Evolutionary conservation across 768 basidiomycete genomes (phyloP).

Genomic region (Russula foetens): DNA sequence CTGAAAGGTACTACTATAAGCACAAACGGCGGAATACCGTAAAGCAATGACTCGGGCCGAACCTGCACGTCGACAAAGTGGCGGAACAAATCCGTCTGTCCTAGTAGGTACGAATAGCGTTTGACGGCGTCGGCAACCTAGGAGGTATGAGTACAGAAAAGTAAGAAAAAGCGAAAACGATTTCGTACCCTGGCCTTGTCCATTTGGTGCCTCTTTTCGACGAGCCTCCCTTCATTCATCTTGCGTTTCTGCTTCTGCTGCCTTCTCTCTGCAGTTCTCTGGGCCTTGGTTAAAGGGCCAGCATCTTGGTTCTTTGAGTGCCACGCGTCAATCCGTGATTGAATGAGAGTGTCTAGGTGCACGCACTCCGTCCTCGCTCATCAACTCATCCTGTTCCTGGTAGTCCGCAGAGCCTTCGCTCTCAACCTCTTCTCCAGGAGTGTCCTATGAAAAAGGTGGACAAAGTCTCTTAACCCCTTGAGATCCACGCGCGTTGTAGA

Average conservation of each 20-base stretch:
- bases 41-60: constrained; percentile 10
- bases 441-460: constrained; percentile 36
- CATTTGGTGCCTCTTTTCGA: constrained; percentile 71
- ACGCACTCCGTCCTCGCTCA: constrained; percentile 38
- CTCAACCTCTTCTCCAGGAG: constrained; percentile 66
- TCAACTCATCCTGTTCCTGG: constrained; percentile 50
- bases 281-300: constrained; percentile 28
- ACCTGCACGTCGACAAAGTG: constrained; percentile 98
- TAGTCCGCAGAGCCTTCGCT: constrained; percentile 52
- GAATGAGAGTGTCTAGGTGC: neutral
- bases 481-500: neutral
- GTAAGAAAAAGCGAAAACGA: neutral
- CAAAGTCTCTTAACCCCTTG: constrained; percentile 9
- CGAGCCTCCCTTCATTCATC: constrained; percentile 61
- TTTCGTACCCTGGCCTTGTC: constrained; percentile 74
- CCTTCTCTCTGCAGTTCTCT: constrained; percentile 33
- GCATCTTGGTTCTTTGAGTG: constrained; percentile 34
- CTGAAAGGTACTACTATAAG: constrained; percentile 6
- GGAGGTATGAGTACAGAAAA: constrained; percentile 7
- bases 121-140: constrained; percentile 92
- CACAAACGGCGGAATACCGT: neutral
- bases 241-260: constrained; percentile 50
- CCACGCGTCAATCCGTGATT: constrained; percentile 28
- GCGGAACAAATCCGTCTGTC: constrained; percentile 96
- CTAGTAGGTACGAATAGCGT: constrained; percentile 93